Base-by-base conservation (phyloP, 2,329 filamentous ascomycete species). In the Trichoderma polysporum region DNA sequence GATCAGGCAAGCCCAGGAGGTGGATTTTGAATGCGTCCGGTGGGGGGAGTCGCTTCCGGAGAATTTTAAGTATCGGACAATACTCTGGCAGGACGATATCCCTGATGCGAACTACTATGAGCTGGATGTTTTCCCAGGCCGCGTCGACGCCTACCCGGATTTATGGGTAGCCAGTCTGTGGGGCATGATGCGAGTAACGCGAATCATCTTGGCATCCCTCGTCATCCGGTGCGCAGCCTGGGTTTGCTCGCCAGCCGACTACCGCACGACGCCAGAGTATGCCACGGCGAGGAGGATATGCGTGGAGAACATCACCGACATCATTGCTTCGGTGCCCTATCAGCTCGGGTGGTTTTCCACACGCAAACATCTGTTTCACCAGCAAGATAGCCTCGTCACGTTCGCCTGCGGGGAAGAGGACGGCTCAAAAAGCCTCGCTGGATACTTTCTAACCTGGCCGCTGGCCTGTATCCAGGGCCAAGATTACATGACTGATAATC, bases 221-320 rank as follows among this genome's bases (percentile, higher is more conserved):
- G 82, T 85, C 41, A 83, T 89, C 13, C 84, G 87, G 7, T 88
- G 86, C 71, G 82, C 84, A 7, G 87, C 87, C 2, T 89, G 86
- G 86, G 79, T 86, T 27, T 86, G 85, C 73, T 79, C 82, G 9
- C 87, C 87, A 0, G 81, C 86, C 9, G 87, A 90, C 74, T 89
- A 88, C 72, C 80, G 86, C 49, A 88, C 86, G 1, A 89, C 86
- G 6, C 83, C 85, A 19, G 85, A 89, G 74, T 89, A 89, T 70
- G 85, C 85, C 12, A 82, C 82, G 0, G 84, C 85, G 4, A 81
- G 83, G 17, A 77, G 83, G 41, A 80, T 80, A 1, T 86, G 82
- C 60, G 79, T 80, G 45, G 83, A 86, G 53, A 81, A 80, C 62
- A 86, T 89, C 69, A 81, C 82, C 3, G 87, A 89, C 70, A 84